Percentiles rank a stretch among this genome's conserved stretches.
These are phyloP conservation scores for Peronospora destructor DNA, from an alignment of 352 stramenopile genomes.

Conservation along the genomic window DNA sequence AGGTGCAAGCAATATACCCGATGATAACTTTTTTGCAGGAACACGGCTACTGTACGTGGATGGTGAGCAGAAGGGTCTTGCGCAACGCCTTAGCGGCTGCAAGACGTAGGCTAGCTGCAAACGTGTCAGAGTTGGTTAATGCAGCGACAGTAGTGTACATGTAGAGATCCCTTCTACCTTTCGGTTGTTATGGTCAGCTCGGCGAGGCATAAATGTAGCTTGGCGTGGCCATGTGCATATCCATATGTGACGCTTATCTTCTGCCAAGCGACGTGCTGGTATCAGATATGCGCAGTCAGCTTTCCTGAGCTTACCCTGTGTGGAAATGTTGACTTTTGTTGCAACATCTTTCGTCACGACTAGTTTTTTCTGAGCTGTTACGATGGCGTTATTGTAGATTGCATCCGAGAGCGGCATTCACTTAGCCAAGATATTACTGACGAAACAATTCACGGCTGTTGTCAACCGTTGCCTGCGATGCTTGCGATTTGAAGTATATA, in stretches of 20 bases:
- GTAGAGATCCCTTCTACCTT: conserved; percentile 21
- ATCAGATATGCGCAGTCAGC: neutral
- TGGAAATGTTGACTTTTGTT: conserved; percentile 42
- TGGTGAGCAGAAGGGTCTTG: too few species aligned
- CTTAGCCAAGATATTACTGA: conserved; percentile 30
- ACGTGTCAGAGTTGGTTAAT: too few species aligned
- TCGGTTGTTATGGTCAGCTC: conserved; percentile 39
- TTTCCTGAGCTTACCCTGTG: conserved; percentile 32
- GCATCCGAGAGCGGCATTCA: conserved; percentile 51
- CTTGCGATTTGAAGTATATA: conserved; percentile 26
- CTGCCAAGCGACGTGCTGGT: conserved; percentile 24
- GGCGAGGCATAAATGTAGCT: conserved; percentile 48
- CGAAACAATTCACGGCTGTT: conserved; percentile 17
- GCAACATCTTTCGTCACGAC: conserved; percentile 12
- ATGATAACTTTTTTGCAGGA: too few species aligned
- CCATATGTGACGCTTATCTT: conserved; percentile 54
- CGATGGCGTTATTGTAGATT: conserved; percentile 41
- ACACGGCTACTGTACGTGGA: too few species aligned
- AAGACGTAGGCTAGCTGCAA: too few species aligned
- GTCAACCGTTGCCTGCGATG: conserved; percentile 14
- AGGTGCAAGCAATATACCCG: too few species aligned
- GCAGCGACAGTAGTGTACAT: too few species aligned
- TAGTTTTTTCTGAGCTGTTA: conserved; percentile 36
- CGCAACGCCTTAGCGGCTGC: too few species aligned
- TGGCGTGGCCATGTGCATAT: conserved; percentile 44